These are phyloP conservation scores for Globisporangium alternatum DNA, from an alignment of 352 stramenopile genomes.

Conservation along the genomic window DNA sequence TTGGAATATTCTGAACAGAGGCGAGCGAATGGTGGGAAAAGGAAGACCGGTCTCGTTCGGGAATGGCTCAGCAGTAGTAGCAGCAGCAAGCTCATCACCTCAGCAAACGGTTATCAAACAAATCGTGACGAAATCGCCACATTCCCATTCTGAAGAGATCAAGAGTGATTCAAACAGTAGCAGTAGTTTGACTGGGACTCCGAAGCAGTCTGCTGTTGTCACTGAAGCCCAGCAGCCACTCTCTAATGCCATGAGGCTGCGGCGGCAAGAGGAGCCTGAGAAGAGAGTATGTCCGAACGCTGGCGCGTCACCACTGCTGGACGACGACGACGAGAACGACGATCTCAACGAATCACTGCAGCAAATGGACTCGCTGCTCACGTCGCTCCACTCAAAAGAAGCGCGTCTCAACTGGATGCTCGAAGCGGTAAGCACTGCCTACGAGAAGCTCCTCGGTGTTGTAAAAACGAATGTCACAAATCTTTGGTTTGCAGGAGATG, in stretches of 20 bases:
- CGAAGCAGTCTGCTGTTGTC: neutral
- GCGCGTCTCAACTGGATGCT: slow-evolving; percentile 70
- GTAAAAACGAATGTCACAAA: neutral
- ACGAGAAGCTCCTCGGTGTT: neutral
- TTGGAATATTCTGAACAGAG: slow-evolving; percentile 4
- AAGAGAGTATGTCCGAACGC: neutral
- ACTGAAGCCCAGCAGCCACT: neutral
- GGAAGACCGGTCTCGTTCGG: slow-evolving; percentile 9
- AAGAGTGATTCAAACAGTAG: neutral
- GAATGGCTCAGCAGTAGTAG: neutral
- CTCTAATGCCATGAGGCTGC: neutral
- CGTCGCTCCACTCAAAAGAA: slow-evolving; percentile 53
- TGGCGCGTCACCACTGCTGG: neutral
- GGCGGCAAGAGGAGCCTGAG: neutral
- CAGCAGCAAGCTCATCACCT: neutral
- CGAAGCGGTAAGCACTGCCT: slow-evolving; percentile 36
- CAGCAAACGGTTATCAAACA: slow-evolving; percentile 5
- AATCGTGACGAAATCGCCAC: neutral
- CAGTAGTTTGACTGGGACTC: neutral
- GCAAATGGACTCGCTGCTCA: slow-evolving; percentile 43
- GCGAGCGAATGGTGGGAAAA: slow-evolving; percentile 17
- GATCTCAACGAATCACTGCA: slow-evolving; percentile 21
- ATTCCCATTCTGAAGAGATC: neutral
- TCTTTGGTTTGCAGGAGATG: slow-evolving; percentile 42
- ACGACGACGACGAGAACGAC: slow-evolving; percentile 9